Evolutionary conservation across 768 basidiomycete species (phyloP), one percentile per base, ranked within the genome.

Genomic region (Pleurotus platypus): DNA sequence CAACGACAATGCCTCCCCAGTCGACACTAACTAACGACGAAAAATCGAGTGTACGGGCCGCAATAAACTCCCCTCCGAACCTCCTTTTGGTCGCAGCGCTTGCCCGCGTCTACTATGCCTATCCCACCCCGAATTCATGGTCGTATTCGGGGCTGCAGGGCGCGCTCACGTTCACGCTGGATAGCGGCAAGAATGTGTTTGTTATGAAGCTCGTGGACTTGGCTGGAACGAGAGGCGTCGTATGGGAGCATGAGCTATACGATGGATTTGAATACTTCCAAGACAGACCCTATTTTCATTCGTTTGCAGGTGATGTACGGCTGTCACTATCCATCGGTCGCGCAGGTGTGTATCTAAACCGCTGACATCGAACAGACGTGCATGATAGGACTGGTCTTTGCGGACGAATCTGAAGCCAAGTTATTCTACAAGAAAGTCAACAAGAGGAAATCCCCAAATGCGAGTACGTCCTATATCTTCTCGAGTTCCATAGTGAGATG

Each of bases 221-320:
- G 15, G 72, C 78, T 61, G 91, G 93, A 16, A 92, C 91, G 3
- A 74, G 93, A 55, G 94, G 93, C 4, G 82, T 94, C 18, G 84
- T 94, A 43, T 99, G 96, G 96, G 86, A 93, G 57, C 92, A 97
- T 62, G 94, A 96, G 69, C 71, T 98, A 4, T 96, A 94, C 63
- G 78, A 88, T 22, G 85, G 84, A 30, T 82, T 96, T 61, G 84
- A 90, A 57, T 92, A 93, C 67, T 75, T 82, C 65, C 80, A 89
- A 65, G 96, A 98, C 67, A 78, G 94, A 59, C 80, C 88, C 2
- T 95, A 87, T 81, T 97, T 98, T 66, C 92, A 96, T 73, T 87
- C 93, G 1, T 98, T 97, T 70, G 78, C 87, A 2, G 89, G 92
- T 51, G 95, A 99, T 75, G 95, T 96, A 66, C 72, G 94, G 81